Conservation (phyloP, 441 rosid genomes). For the Daphne laureola region DNA sequence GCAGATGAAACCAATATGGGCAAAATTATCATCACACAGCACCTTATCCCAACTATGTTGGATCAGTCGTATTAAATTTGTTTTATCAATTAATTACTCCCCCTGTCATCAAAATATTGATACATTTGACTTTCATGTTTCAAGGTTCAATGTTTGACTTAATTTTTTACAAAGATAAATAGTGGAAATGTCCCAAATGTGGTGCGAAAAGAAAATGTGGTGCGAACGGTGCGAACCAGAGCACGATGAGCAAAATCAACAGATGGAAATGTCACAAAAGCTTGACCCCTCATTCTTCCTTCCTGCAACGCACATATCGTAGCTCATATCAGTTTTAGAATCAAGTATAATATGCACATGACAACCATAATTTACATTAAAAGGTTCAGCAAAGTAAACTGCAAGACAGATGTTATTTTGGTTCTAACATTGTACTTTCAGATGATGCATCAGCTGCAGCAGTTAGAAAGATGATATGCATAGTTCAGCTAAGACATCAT, state of each 20-base stretch:
- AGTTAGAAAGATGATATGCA: neutral
- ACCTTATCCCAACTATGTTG: too few species aligned
- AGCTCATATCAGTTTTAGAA: slow-evolving; percentile 7
- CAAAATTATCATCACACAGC: neutral
- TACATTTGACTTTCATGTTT: too few species aligned
- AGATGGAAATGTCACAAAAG: slow-evolving; percentile 90
- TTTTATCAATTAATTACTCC: too few species aligned
- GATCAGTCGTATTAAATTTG: too few species aligned
- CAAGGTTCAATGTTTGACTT: too few species aligned
- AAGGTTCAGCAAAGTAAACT: neutral
- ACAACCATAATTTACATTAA: neutral
- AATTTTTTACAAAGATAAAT: too few species aligned
- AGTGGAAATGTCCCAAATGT: too few species aligned
- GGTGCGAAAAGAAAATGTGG: slow-evolving; percentile 3
- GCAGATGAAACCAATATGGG: neutral
- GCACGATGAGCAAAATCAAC: slow-evolving; percentile 80
- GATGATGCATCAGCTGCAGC: too few species aligned
- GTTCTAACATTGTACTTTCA: too few species aligned
- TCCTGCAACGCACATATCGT: slow-evolving; percentile 42
- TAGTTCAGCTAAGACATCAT: neutral
- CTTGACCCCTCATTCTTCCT: slow-evolving; percentile 98
- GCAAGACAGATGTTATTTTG: neutral
- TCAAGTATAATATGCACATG: neutral
- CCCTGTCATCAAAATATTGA: too few species aligned
- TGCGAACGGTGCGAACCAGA: slow-evolving; percentile 65